Base-by-base conservation (phyloP, 352 stramenopile species). In the Globisporangium rhizosaccharum region DNA sequence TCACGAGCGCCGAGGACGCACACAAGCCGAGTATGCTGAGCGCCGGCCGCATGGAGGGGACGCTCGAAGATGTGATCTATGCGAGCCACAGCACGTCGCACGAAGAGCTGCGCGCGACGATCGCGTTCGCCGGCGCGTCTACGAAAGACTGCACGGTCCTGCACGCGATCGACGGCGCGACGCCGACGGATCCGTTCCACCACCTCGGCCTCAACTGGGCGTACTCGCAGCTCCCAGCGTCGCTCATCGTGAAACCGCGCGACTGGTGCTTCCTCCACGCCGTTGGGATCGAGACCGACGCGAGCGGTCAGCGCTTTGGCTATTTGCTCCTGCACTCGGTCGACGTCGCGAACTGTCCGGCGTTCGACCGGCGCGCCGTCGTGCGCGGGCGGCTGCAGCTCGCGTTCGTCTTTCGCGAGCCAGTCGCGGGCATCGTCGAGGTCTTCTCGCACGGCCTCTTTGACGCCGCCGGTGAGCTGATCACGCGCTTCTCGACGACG, bases 141-240 rank as follows among this genome's bases (percentile, higher is more conserved):
- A 65, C 55, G 23, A 73, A 59, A 7, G 76, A 84, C 58, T 79
- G 67, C 48, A 58, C 66, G 5, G 50, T 83, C 44, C 63, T 86
- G 6, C 60, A 61, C 36, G 76, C 62, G 20, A 46, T 86, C 36
- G 73, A 84, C 41, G 47, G 70, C 12, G 72, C 70, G n/a, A 69
- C 67, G 17, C 57, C 61, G 1, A 51, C 63, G 0, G 66, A 83
- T 20, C 77, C 75, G 28, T 73, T 85, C 48, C 71, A 81, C 30
- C 82, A 71, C 51, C 23, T 87, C 11, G 75, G 75, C 3, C 55
- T 87, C 37, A 85, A 85, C 51, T 85, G 77, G 77, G 61, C 67
- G 11, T 47, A 76, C 23, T 72, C 71, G 39, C 68, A 82, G 51
- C 62, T 77, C 8, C 68, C 72, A 0, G 59, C 30, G 1, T 46